Percentiles rank a stretch among this genome's conserved stretches.
phyloP scores from a whole-genome alignment of 208 protist genomes.

The Acanthamoeba culbertsoni region DNA sequence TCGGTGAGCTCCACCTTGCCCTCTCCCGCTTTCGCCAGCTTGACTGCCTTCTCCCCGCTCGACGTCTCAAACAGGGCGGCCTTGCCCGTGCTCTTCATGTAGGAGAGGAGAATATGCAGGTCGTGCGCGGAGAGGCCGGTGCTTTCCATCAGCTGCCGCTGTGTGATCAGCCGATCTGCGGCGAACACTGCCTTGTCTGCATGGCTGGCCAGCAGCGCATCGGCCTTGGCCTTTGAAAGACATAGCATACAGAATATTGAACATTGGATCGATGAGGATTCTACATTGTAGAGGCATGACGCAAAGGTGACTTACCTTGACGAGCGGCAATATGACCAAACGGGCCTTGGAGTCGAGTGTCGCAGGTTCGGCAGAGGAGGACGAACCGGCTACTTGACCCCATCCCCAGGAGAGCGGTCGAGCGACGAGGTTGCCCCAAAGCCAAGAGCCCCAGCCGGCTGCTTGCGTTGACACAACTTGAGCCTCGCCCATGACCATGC shows the following conservation, averaged over 20 bases:
- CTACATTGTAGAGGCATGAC: not conserved
- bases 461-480: not conserved
- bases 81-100: not conserved
- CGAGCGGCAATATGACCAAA: not conserved
- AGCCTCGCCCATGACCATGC: not conserved
- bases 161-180: not conserved
- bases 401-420: not conserved
- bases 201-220: not conserved
- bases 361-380: not conserved
- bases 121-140: not conserved
- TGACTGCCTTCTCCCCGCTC: not conserved
- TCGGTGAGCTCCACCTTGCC: not conserved
- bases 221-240: not conserved
- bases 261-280: not conserved
- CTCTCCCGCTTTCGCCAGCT: not conserved
- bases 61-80: not conserved
- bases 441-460: not conserved
- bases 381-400: not conserved
- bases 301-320: not conserved
- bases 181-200: not conserved
- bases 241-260: not conserved
- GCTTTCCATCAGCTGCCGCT: not conserved
- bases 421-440: constrained; percentile 2
- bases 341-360: not conserved
- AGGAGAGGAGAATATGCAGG: not conserved